These are phyloP conservation scores for Penicillium lividum DNA, from an alignment of 495 filamentous ascomycete genomes.

Conservation along the genomic window DNA sequence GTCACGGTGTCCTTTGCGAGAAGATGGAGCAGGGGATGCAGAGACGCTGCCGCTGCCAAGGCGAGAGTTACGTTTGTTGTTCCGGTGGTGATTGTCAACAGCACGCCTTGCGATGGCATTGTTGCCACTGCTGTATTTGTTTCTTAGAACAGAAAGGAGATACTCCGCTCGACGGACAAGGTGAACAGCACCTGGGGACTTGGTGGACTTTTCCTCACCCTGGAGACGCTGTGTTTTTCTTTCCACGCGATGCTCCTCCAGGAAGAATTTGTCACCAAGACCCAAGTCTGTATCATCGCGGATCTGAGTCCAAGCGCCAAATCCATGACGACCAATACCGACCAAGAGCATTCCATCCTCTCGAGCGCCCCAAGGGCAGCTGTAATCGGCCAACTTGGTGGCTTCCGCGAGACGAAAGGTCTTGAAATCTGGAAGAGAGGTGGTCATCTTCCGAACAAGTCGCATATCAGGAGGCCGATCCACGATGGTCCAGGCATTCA, in stretches of 20 bases:
- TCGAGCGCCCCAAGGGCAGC: conserved; percentile 82
- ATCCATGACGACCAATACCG: conserved; percentile 89
- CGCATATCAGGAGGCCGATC: conserved; percentile 87
- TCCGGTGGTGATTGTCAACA: conserved; percentile 87
- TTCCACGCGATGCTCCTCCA: conserved; percentile 97
- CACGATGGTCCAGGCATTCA: conserved; percentile 92
- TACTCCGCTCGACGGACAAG: conserved; percentile 94
- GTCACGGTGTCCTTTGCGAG: conserved; percentile 51
- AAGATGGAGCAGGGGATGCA: conserved; percentile 54
- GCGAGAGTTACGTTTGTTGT: conserved; percentile 67
- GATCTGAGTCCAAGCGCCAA: conserved; percentile 90
- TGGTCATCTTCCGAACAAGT: conserved; percentile 72
- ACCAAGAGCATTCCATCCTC: conserved; percentile 98
- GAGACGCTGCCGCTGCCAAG: conserved; percentile 48
- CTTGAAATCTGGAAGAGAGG: conserved; percentile 60
- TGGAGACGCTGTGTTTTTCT: conserved; percentile 89
- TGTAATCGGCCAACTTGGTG: conserved; percentile 82
- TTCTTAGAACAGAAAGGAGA: conserved; percentile 84
- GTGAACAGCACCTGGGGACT: conserved; percentile 94
- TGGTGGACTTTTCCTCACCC: conserved; percentile 70
- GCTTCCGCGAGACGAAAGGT: conserved; percentile 90
- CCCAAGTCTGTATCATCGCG: conserved; percentile 86
- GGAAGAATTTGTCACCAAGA: conserved; percentile 89
- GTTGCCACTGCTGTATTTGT: conserved; percentile 67
- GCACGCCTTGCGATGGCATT: conserved; percentile 69